Percentiles rank a stretch among this genome's conserved stretches.
Conservation (phyloP, 371 early-diverging fungal species). For the Apophysomyces trapeziformis region DNA sequence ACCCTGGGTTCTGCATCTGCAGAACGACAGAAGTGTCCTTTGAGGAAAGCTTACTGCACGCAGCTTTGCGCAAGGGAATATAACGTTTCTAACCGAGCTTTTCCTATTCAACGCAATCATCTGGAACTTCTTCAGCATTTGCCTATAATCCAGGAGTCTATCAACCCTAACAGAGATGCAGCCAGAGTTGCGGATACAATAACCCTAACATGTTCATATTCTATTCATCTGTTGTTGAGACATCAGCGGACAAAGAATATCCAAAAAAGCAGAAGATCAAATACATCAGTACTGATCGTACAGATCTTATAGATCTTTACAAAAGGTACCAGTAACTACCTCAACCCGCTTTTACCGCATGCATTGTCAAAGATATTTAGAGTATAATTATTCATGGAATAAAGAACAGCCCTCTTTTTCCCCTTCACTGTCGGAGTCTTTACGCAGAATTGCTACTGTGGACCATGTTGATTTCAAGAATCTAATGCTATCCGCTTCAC, state of each 20-base stretch:
- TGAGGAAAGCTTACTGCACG: not conserved
- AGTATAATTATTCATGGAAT: too few relatives aligned
- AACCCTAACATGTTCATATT: too few relatives aligned
- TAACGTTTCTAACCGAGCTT: not conserved
- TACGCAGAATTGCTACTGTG: slow-evolving; percentile 1
- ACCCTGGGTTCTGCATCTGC: not conserved
- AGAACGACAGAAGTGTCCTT: slow-evolving; percentile 1
- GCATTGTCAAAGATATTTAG: too few relatives aligned
- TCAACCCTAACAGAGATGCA: not conserved
- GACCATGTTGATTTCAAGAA: not conserved
- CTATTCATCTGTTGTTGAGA: too few relatives aligned
- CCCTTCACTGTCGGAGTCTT: not conserved
- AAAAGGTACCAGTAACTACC: too few relatives aligned
- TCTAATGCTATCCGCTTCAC: not conserved
- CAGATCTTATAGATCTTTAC: too few relatives aligned
- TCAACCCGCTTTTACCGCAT: too few relatives aligned
- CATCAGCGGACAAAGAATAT: too few relatives aligned
- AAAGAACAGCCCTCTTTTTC: too few relatives aligned
- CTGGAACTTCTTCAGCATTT: not conserved
- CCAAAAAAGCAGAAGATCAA: too few relatives aligned
- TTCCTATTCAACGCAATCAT: not conserved
- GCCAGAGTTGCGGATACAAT: not conserved
- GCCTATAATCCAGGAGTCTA: not conserved
- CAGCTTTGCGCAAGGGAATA: not conserved
- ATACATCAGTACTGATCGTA: too few relatives aligned